phyloP scores from a whole-genome alignment of 1,284 basidiomycete species.

The Porodaedalea pini region DNA sequence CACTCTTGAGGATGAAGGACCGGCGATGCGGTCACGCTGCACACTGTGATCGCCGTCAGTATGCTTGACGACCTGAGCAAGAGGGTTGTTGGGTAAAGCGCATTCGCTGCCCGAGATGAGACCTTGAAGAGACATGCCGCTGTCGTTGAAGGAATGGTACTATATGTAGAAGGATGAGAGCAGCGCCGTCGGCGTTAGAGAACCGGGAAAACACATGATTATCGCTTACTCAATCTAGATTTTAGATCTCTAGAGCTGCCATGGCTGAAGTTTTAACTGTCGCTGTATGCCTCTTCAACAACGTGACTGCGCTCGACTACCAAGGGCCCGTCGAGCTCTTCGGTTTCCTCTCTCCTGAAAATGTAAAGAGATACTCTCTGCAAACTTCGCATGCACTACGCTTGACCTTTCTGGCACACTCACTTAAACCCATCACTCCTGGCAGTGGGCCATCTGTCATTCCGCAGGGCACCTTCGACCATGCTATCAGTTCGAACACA shows the following conservation, averaged over 20 bases:
- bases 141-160: not conserved
- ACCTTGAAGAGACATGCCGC: slow-evolving; percentile 65
- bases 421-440: slow-evolving; percentile 23
- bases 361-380: slow-evolving; percentile 18
- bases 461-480: slow-evolving; percentile 25
- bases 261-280: slow-evolving; percentile 20
- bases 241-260: too few relatives aligned
- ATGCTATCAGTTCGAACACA: slow-evolving; percentile 20
- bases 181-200: not conserved
- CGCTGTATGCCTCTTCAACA: slow-evolving; percentile 32
- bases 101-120: slow-evolving; percentile 92
- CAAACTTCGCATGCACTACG: slow-evolving; percentile 8
- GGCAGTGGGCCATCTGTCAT: slow-evolving; percentile 22
- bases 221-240: not conserved
- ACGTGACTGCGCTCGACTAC: slow-evolving; percentile 31
- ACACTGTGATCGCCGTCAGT: slow-evolving; percentile 87
- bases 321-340: slow-evolving; percentile 34
- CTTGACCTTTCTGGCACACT: slow-evolving; percentile 25
- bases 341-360: slow-evolving; percentile 28
- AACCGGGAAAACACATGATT: not conserved
- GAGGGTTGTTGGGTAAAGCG: slow-evolving; percentile 79
- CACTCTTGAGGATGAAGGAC: slow-evolving; percentile 68
- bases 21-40: slow-evolving; percentile 75
- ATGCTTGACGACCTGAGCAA: slow-evolving; percentile 89
- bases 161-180: not conserved